A percentile compares a stretch with the other conserved stretches of the same genome.
Conservation (phyloP, 192 early-diverging fungal species). For the Chytriomyces sp. region DNA sequence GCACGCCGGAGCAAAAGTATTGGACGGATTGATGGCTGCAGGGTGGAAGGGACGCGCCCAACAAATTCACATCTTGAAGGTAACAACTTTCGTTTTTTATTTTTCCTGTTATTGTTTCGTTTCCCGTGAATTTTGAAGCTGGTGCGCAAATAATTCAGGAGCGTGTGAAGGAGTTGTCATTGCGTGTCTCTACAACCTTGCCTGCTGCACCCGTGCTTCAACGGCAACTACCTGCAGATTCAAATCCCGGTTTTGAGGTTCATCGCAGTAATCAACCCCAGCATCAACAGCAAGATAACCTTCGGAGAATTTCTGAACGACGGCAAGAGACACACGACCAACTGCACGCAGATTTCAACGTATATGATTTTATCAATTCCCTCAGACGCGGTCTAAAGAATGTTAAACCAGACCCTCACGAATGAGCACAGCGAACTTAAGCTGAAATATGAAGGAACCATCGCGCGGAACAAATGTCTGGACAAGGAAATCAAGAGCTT, state of each 20-base stretch:
- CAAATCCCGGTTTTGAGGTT: too few species aligned
- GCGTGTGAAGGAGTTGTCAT: conserved; percentile 25
- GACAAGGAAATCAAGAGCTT: conserved; percentile 30
- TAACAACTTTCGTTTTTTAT: neutral
- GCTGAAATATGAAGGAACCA: conserved; percentile 16
- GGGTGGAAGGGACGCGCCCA: conserved; percentile 37
- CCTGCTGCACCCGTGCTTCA: too few species aligned
- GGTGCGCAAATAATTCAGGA: conserved; percentile 6
- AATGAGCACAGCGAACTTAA: conserved; percentile 18
- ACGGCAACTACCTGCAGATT: too few species aligned
- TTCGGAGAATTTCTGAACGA: conserved; percentile 8
- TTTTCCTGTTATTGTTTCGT: too few species aligned
- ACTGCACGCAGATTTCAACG: conserved; percentile 2
- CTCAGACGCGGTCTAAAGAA: neutral
- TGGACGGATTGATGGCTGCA: conserved; percentile 10
- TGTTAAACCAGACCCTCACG: conserved; percentile 9
- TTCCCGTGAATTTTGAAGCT: too few species aligned
- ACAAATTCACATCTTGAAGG: conserved; percentile 26
- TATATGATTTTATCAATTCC: conserved; percentile 1
- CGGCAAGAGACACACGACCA: conserved; percentile 14
- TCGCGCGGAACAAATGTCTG: conserved; percentile 29
- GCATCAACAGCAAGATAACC: neutral
- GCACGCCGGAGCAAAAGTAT: conserved; percentile 1
- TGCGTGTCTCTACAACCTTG: neutral
- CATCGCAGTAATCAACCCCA: neutral